Base-by-base conservation (phyloP, 345 rosid genomes). In the Aegle marmelos region DNA sequence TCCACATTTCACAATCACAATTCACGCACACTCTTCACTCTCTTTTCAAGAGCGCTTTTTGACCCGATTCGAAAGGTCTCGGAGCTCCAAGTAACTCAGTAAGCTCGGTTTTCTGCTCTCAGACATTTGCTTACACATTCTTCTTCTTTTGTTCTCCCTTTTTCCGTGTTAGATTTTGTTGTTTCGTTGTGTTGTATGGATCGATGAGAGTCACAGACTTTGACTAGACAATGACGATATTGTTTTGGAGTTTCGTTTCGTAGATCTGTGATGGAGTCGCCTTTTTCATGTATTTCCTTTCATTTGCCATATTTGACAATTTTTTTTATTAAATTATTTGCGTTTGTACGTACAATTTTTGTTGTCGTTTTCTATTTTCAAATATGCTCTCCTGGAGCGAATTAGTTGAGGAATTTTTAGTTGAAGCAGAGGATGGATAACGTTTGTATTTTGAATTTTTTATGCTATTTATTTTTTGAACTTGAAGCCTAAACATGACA, bases 211-310 rank as follows among this genome's bases (percentile, higher is more conserved):
- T 77, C 66, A 37, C 57, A 2, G 71, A 57, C 68, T 70, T 34
- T 73, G 19, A 54, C 50, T 72, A 31, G 68, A 65, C 71, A 24
- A 14, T 33, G 69, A 53, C 9, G 5, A 17, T 50, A 41, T 3
- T 10, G 27, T 68, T 74, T 78, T 66, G 75, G 77, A 73, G 25
- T 81, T 82, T 77, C 74, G 72, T 37, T 37, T 50, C 57, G 30
- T 77, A 78, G 89, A 87, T 90, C 86, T 85, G 80, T 58, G 68
- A 36, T 31, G 56, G 69, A 61, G 81, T n/a, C 71, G 79, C 70
- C 61, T 67, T 39, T 80, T 76, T 27, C 16, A 28, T 9, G 27
- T 65, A 24, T 77, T 33, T 61, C 19, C 14, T 76, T 45, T 45
- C 5, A 62, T 53, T 50, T 69, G 56, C 34, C 28, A 2, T 62